phyloP scores from a whole-genome alignment of 768 basidiomycete species.

The Favolaschia claudopus region DNA sequence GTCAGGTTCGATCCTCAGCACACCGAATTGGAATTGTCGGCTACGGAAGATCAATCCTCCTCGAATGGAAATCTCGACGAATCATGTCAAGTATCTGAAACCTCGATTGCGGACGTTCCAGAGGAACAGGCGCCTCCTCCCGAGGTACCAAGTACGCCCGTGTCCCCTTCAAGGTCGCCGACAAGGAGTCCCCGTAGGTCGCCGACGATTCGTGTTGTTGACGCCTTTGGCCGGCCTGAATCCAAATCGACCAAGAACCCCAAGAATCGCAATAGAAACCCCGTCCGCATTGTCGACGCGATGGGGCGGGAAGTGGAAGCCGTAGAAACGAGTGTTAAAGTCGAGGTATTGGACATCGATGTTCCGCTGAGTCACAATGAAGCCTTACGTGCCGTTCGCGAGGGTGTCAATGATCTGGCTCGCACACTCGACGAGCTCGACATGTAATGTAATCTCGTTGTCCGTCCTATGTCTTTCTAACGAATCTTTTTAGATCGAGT shows the following conservation, averaged over 20 bases:
- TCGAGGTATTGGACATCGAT: constrained; percentile 18
- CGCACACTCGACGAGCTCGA: constrained; percentile 65
- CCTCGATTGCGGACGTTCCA: constrained; percentile 8
- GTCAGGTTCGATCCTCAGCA: constrained; percentile 72
- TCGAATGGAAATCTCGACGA: constrained; percentile 17
- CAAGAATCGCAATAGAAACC: constrained; percentile 43
- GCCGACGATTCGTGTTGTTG: constrained; percentile 68
- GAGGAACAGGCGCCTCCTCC: constrained; percentile 19
- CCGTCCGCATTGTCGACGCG: constrained; percentile 70
- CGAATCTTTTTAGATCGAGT: constrained; percentile 41
- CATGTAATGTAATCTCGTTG: constrained; percentile 47
- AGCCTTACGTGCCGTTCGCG: constrained; percentile 63
- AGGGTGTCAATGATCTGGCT: constrained; percentile 63
- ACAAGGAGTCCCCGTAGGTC: constrained; percentile 50
- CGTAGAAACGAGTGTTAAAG: constrained; percentile 30
- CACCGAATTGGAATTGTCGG: constrained; percentile 26
- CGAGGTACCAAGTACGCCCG: constrained; percentile 25
- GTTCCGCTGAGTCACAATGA: constrained; percentile 51
- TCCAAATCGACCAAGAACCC: constrained; percentile 22
- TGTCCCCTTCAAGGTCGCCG: constrained; percentile 25
- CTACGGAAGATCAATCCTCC: constrained; percentile 16
- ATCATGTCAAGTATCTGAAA: constrained; percentile 1
- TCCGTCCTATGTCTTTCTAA: constrained; percentile 6
- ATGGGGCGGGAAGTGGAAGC: constrained; percentile 67
- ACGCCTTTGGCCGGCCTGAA: constrained; percentile 69